Evolutionary conservation across 2,329 filamentous ascomycete genomes (phyloP).

Genomic region (Stachybotrys echinatus): DNA sequence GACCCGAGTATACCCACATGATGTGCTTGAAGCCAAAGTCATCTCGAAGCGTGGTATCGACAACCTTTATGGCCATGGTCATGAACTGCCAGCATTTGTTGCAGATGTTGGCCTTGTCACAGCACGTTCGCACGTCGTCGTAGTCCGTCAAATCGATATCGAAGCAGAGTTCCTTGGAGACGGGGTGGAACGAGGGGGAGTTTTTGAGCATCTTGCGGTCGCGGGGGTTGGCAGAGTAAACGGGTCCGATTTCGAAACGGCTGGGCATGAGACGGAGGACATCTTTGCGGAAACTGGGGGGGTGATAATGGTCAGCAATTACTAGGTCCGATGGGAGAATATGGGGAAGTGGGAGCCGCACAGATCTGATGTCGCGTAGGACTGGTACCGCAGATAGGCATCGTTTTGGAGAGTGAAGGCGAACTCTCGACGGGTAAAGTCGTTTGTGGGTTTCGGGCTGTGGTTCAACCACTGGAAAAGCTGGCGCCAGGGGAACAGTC

Average conservation of each 20-base stretch:
- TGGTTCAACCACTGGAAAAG: conserved; percentile 99
- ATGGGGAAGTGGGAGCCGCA: too few species aligned
- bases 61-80: conserved; percentile 93
- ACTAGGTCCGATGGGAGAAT: too few species aligned
- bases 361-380: conserved; percentile 49
- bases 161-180: conserved; percentile 93
- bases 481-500: conserved; percentile 88
- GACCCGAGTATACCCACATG: conserved; percentile 96
- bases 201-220: conserved; percentile 86
- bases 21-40: conserved; percentile 98
- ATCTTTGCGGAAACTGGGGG: conserved; percentile 81
- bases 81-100: conserved; percentile 94
- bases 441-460: conserved; percentile 74
- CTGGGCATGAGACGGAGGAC: conserved; percentile 82
- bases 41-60: conserved; percentile 80
- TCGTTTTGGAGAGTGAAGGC: conserved; percentile 93
- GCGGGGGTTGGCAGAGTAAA: conserved; percentile 89
- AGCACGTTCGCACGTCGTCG: conserved; percentile 94
- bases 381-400: conserved; percentile 88
- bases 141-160: conserved; percentile 99
- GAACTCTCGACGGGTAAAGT: conserved; percentile 93
- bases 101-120: conserved; percentile 89
- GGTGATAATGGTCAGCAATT: conserved; percentile 5
- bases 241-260: conserved; percentile 97
- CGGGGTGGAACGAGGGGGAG: conserved; percentile 73